These are phyloP conservation scores for Paramecium tetraurelia DNA, from an alignment of 73 alveolate species.

Conservation along the genomic window DNA sequence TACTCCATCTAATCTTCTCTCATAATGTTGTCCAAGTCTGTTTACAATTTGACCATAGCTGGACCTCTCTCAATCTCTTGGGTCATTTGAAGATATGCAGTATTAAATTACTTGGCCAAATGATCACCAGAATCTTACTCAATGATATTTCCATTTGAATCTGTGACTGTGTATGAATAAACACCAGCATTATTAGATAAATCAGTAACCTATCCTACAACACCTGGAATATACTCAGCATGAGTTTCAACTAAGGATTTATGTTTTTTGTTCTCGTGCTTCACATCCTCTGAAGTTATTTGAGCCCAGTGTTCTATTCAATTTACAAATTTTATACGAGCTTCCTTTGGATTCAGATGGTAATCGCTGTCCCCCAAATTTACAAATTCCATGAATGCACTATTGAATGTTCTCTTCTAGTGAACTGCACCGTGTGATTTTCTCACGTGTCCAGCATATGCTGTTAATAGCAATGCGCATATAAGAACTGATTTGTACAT, in stretches of 20 bases:
- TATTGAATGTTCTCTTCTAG: neutral
- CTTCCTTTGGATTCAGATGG: neutral
- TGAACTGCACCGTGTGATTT: neutral
- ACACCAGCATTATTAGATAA: conserved; percentile 19
- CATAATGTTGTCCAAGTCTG: conserved; percentile 7
- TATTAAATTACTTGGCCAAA: neutral
- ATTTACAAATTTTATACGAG: neutral
- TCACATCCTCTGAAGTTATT: neutral
- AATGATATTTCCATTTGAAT: neutral
- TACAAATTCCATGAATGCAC: conserved; percentile 8
- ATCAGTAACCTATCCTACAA: neutral
- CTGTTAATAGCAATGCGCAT: neutral
- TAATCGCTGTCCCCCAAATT: conserved; percentile 22
- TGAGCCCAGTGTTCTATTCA: conserved; percentile 44
- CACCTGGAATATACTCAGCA: neutral
- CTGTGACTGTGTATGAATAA: conserved; percentile 2
- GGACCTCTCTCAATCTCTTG: conserved; percentile 1
- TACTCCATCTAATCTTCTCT: conserved; percentile 17
- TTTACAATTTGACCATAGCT: neutral
- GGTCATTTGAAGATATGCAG: conserved; percentile 15
- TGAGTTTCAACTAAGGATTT: conserved; percentile 4
- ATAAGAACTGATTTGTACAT: neutral
- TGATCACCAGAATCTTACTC: neutral
- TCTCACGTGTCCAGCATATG: conserved; percentile 10
- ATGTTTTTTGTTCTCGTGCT: neutral